Evolutionary conservation across 345 rosid species (phyloP), one percentile per base, ranked within the genome.

Genomic region (Melastoma malabathricum): DNA sequence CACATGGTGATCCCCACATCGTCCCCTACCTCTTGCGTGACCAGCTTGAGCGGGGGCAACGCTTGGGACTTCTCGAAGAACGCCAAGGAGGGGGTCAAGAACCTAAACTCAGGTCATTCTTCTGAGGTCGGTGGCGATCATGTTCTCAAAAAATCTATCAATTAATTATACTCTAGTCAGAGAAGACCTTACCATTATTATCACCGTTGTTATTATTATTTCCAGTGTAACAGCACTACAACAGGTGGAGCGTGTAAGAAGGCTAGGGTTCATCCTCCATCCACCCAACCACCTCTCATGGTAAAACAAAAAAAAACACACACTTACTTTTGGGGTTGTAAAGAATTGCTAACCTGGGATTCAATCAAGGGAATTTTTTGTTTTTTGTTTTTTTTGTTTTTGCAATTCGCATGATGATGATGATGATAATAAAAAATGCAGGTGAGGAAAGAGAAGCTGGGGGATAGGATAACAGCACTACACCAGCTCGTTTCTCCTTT

Each of bases 401-500:
- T 29, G 38, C 38, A 27, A 27, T n/a, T n/a, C n/a, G 31, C 38
- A 29, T 5, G 9, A 29, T 29, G 9, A 29, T 29, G 38, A 6
- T 5, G 38, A 10, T 29, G n/a, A n/a, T n/a, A n/a, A n/a, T n/a
- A n/a, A n/a, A n/a, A n/a, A n/a, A n/a, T n/a, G 44, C 68, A 86
- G 94, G 94, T 83, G 63, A 76, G 96, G 78, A 90, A 84, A 77
- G 96, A 86, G 76, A 86, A 84, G 64, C 52, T 84, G 52, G 96
- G 96, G 23, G 96, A 84, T 48, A 68, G 96, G 68, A 82, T 84
- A 39, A 82, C 89, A 62, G 74, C 96, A 10, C 97, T 89, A 70
- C 97, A 89, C 81, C 94, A 90, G 73, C 78, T 90, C 31, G 98
- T 86, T 67, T 90, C 98, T 63, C 96, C 96, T 54, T 86, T 90